phyloP scores from a whole-genome alignment of 2,329 filamentous ascomycete species.

The Dactylellina parvicollis region DNA sequence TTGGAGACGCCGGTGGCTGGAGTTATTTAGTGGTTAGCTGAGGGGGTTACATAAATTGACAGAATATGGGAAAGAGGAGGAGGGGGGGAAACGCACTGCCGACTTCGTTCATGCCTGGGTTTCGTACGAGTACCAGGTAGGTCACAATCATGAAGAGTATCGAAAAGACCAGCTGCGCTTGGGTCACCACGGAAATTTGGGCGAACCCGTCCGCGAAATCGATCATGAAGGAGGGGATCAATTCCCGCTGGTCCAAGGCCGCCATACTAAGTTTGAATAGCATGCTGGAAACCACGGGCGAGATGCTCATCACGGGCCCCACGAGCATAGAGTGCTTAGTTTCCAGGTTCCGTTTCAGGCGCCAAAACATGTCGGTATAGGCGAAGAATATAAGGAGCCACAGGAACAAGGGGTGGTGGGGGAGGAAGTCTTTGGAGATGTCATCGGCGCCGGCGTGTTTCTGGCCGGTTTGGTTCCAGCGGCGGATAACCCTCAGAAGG shows the following conservation, averaged over 20 bases:
- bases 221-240: conserved; percentile 66
- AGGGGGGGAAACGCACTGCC: conserved; percentile 7
- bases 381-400: conserved; percentile 78
- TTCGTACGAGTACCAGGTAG: conserved; percentile 61
- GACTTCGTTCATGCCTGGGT: background rate
- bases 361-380: conserved; percentile 71
- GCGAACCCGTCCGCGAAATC: conserved; percentile 62
- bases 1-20: conserved; percentile 6
- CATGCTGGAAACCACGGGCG: conserved; percentile 69
- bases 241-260: conserved; percentile 84
- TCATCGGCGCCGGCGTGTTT: conserved; percentile 93
- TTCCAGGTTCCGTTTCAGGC: conserved; percentile 64
- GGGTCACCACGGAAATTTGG: conserved; percentile 63
- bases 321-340: conserved; percentile 62
- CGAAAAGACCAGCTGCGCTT: conserved; percentile 61
- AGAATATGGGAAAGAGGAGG: background rate
- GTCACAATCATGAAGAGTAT: conserved; percentile 58
- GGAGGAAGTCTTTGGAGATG: conserved; percentile 77
- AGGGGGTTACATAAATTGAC: background rate
- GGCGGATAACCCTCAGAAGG: conserved; percentile 73
- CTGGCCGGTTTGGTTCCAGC: conserved; percentile 97
- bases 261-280: conserved; percentile 93
- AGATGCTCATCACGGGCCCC: conserved; percentile 62
- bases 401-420: conserved; percentile 72
- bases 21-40: background rate